phyloP scores from a whole-genome alignment of 2,329 filamentous ascomycete species.

The Aspergillus costaricaensis region DNA sequence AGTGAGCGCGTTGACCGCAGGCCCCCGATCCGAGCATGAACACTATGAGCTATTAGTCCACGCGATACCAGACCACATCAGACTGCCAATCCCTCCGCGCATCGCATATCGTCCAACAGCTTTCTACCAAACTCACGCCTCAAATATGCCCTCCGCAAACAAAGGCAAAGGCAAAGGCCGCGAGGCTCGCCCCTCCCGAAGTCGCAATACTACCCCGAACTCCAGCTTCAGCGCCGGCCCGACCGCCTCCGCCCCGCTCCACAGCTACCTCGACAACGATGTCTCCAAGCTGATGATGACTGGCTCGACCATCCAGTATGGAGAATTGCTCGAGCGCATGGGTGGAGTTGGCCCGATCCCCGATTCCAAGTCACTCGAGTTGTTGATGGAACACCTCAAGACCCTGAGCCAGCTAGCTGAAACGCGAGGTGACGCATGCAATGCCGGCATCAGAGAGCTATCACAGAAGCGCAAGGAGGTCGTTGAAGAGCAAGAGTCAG shows the following conservation, averaged over 20 bases:
- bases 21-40: constrained; percentile 2
- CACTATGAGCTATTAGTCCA: constrained; percentile 13
- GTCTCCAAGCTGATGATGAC: constrained; percentile 49
- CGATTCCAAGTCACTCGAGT: constrained; percentile 49
- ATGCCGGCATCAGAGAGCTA: constrained; percentile 61
- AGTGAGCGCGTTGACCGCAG: background rate
- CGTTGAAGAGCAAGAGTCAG: constrained; percentile 51
- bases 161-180: constrained; percentile 57
- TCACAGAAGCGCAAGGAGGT: constrained; percentile 60
- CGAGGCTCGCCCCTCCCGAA: constrained; percentile 57
- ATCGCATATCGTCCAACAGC: background rate
- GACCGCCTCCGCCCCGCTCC: constrained; percentile 37
- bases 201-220: constrained; percentile 65
- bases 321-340: constrained; percentile 59
- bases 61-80: background rate
- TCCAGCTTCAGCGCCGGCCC: constrained; percentile 53
- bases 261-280: constrained; percentile 59
- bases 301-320: constrained; percentile 54
- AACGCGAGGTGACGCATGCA: constrained; percentile 59
- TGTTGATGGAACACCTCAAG: constrained; percentile 58
- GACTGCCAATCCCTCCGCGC: background rate
- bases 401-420: constrained; percentile 60
- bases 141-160: constrained; percentile 46
- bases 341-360: constrained; percentile 51
- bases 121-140: background rate